Conservation (phyloP, 2,329 filamentous ascomycete species). For the Hypocrella siamensis region DNA sequence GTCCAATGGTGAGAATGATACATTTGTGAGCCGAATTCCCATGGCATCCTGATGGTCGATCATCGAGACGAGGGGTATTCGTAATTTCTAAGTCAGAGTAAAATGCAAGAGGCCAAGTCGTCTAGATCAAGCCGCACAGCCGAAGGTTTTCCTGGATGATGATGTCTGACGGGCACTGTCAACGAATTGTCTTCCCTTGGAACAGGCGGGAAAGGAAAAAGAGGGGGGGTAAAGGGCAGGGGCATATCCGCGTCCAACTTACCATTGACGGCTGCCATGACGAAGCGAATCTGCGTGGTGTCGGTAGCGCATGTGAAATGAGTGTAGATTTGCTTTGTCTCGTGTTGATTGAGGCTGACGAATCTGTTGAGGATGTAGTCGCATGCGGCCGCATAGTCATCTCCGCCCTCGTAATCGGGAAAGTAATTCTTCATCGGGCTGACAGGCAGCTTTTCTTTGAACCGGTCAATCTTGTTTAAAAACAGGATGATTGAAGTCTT, state of each 20-base stretch:
- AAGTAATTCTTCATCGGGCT: constrained; percentile 84
- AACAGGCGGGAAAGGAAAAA: too few species aligned
- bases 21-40: constrained; percentile 21
- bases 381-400: constrained; percentile 89
- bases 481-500: constrained; percentile 81
- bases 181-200: constrained; percentile 28
- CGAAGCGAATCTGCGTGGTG: constrained; percentile 97
- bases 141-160: constrained; percentile 99
- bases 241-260: too few species aligned
- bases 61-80: constrained; percentile 29
- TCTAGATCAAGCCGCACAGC: constrained; percentile 90
- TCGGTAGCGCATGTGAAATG: constrained; percentile 99
- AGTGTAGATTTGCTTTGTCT: constrained; percentile 99
- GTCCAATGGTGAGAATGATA: constrained; percentile 15
- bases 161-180: constrained; percentile 54
- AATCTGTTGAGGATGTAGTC: constrained; percentile 99
- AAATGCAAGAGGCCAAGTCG: constrained; percentile 16
- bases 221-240: too few species aligned
- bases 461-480: constrained; percentile 81
- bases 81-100: constrained; percentile 14
- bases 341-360: constrained; percentile 94
- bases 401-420: constrained; percentile 83
- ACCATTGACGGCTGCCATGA: constrained; percentile 99
- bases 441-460: constrained; percentile 70
- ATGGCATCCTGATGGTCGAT: constrained; percentile 21